Evolutionary conservation across 148 eudicot genomes (phyloP), one percentile per base, ranked within the genome.

Genomic region (Arbutus unedo): DNA sequence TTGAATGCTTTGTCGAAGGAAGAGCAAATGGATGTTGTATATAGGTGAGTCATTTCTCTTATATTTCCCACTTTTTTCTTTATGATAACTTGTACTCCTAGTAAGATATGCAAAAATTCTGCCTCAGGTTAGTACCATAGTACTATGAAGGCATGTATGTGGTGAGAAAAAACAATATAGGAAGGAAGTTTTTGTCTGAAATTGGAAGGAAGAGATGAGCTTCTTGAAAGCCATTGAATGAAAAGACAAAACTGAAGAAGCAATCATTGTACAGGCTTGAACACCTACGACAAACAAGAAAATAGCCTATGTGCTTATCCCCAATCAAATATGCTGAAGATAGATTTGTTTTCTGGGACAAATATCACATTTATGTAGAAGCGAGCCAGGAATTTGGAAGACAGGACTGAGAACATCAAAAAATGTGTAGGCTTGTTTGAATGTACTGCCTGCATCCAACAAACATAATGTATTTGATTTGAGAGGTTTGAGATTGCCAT

Each of bases 11-110:
- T 96, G 81, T 87, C 98, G 13, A 91, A 85, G 88, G 95, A 96
- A 78, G 99, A 96, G 85, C 96, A 91, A 81, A 96, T 96, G 99
- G 99, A 91, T 86, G 88, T 90, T 83, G 92, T 96, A 45, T 89
- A 88, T 74, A 94, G 94, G 99, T 93, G 71, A 82, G 81, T 45
- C 50, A 83, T 82, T 76, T 45, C 51, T 55, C 45, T 11, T 31
- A 15, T 25, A 4, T 3, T 56, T 43, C n/a, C n/a, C 13, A 48
- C 59, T 11, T 64, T 51, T 21, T 64, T 23, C 3, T 59, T 47
- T 31, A 15, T n/a, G 19, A 19, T 57, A 78, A 53, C 38, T 56
- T 78, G 2, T 64, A 14, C 41, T 31, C 8, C 51, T 44, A 59
- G 50, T 57, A 51, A 78, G 31, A 14, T 9, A 8, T n/a, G 51